A percentile compares a stretch with the other conserved stretches of the same genome.
Conservation (phyloP, 2,329 filamentous ascomycete genomes). For the Corynespora cassiicola region DNA sequence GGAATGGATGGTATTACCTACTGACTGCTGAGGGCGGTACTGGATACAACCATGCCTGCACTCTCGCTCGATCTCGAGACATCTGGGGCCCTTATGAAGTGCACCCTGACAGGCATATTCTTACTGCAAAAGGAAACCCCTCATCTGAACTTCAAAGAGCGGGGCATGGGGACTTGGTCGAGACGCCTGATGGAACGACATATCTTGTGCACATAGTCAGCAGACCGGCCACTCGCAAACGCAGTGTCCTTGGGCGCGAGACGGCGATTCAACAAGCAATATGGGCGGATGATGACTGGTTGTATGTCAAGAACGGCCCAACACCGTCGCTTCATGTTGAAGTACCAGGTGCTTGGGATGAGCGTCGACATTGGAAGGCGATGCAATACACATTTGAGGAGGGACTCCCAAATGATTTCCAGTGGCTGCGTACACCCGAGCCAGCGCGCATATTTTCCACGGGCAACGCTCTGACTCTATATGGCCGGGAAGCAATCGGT, state of each 20-base stretch:
- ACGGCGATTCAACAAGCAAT: conserved; percentile 58
- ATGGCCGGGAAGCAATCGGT: conserved; percentile 55
- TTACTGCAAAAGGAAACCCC: conserved; percentile 36
- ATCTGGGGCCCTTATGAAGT: conserved; percentile 42
- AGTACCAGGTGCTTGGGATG: conserved; percentile 34
- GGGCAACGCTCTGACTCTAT: conserved; percentile 57
- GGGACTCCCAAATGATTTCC: conserved; percentile 57
- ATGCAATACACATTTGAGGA: conserved; percentile 55
- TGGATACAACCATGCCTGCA: conserved; percentile 34
- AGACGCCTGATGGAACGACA: conserved; percentile 19
- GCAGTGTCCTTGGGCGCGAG: conserved; percentile 24
- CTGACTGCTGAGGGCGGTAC: conserved; percentile 34
- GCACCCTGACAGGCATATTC: conserved; percentile 39
- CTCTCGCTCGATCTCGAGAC: conserved; percentile 35
- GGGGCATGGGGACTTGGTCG: conserved; percentile 26
- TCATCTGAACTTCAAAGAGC: conserved; percentile 18
- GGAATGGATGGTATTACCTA: conserved; percentile 20
- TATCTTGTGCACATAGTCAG: conserved; percentile 21
- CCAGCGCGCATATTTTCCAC: conserved; percentile 53
- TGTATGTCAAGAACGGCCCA: conserved; percentile 62
- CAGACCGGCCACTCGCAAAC: conserved; percentile 17
- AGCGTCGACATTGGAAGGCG: too few species aligned
- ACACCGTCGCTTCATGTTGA: conserved; percentile 40
- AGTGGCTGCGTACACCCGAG: conserved; percentile 59
- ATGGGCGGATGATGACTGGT: conserved; percentile 64